These are phyloP conservation scores for Aspergillus pseudoviridinutans DNA, from an alignment of 2,329 filamentous ascomycete species.

Conservation along the genomic window DNA sequence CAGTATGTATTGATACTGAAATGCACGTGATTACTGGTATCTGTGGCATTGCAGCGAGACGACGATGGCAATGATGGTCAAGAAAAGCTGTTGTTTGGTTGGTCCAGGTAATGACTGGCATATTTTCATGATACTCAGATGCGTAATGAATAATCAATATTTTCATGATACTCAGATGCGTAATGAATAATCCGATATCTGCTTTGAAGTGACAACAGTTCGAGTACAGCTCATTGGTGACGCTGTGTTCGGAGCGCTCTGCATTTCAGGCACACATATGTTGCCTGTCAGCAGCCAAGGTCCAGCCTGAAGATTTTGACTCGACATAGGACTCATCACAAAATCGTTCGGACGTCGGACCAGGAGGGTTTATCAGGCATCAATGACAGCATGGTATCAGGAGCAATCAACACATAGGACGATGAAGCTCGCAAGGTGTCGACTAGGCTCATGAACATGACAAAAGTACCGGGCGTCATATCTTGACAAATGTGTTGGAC, in stretches of 20 bases:
- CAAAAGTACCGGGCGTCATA: background rate
- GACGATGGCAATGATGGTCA: background rate
- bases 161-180: background rate
- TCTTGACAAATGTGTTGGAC: background rate
- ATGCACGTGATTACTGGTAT: background rate
- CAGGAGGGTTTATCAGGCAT: background rate
- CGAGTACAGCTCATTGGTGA: background rate
- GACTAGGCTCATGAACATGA: background rate
- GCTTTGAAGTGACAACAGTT: background rate
- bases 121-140: background rate
- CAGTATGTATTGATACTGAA: background rate
- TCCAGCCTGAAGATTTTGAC: background rate
- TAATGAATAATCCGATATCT: background rate
- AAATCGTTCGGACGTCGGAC: background rate
- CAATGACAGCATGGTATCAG: background rate
- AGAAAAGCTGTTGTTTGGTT: background rate
- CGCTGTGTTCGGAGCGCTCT: background rate
- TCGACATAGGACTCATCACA: background rate
- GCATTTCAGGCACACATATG: background rate
- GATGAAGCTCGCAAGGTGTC: background rate
- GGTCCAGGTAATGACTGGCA: background rate
- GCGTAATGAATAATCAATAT: background rate
- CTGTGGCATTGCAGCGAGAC: background rate
- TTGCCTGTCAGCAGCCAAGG: background rate
- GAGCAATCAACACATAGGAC: background rate